Conservation (phyloP, 495 filamentous ascomycete species). For the Aspergillus mulundensis region DNA sequence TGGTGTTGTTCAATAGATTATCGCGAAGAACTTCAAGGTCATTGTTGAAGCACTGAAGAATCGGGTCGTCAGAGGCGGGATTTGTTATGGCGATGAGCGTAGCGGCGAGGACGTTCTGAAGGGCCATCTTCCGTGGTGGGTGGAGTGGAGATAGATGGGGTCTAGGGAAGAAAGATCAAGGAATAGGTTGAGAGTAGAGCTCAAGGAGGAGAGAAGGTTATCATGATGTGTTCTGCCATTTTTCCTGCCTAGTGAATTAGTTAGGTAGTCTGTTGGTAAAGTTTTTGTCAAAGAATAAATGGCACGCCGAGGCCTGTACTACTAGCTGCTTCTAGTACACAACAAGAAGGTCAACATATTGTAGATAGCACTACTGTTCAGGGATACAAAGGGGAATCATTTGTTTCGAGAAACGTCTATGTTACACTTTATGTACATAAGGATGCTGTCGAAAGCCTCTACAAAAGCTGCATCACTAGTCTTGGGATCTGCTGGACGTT, state of each 20-base stretch:
- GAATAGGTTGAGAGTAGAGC: background rate
- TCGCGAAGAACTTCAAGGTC: conserved; percentile 20
- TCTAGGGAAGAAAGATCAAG: background rate
- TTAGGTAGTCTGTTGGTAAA: background rate
- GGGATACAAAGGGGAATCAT: background rate
- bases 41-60: conserved; percentile 36
- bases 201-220: background rate
- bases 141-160: background rate
- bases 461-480: conserved; percentile 68
- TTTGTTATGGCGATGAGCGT: conserved; percentile 30
- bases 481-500: conserved; percentile 75
- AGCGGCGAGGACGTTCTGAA: conserved; percentile 17
- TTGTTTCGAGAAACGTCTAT: background rate
- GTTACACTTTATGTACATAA: conserved; percentile 2
- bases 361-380: background rate
- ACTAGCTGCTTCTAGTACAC: background rate
- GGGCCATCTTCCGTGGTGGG: conserved; percentile 10
- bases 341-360: background rate
- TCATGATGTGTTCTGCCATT: background rate
- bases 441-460: background rate
- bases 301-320: background rate
- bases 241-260: background rate
- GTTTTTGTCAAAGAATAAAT: background rate
- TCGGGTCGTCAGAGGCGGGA: conserved; percentile 35
- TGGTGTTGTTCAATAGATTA: conserved; percentile 32